phyloP scores from a whole-genome alignment of 345 rosid genomes.

The Clarkia xantiana region DNA sequence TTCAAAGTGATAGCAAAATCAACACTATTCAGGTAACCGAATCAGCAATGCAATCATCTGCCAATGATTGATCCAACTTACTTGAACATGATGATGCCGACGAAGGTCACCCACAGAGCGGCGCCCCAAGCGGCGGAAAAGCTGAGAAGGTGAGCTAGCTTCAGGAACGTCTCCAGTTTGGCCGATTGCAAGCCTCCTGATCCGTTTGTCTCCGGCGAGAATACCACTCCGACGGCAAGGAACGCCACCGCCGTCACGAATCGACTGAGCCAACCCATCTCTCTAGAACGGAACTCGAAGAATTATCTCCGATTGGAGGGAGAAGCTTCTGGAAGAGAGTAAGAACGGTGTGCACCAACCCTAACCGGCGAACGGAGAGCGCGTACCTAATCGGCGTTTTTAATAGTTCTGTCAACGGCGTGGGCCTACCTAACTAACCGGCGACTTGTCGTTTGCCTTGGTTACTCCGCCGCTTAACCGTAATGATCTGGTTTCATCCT shows the following conservation, averaged over 20 bases:
- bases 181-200: slow-evolving; percentile 32
- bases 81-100: slow-evolving; percentile 99
- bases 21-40: too few species aligned
- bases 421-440: too few species aligned
- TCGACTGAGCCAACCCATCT: slow-evolving; percentile 76
- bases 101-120: slow-evolving; percentile 95
- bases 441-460: too few species aligned
- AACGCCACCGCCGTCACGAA: slow-evolving; percentile 59
- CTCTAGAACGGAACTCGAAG: neutral
- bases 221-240: slow-evolving; percentile 65
- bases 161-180: slow-evolving; percentile 41
- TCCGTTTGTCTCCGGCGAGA: slow-evolving; percentile 81
- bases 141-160: slow-evolving; percentile 75
- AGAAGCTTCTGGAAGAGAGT: neutral
- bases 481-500: too few species aligned
- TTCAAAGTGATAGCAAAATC: too few species aligned
- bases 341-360: too few species aligned
- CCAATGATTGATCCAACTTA: slow-evolving; percentile 8
- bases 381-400: too few species aligned
- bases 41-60: too few species aligned
- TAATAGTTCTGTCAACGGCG: too few species aligned
- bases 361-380: too few species aligned
- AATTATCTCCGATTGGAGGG: neutral
- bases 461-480: too few species aligned
- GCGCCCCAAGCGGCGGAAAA: slow-evolving; percentile 95